Conservation (phyloP, 2,329 filamentous ascomycete genomes). For the Pseudogymnoascus sp. region DNA sequence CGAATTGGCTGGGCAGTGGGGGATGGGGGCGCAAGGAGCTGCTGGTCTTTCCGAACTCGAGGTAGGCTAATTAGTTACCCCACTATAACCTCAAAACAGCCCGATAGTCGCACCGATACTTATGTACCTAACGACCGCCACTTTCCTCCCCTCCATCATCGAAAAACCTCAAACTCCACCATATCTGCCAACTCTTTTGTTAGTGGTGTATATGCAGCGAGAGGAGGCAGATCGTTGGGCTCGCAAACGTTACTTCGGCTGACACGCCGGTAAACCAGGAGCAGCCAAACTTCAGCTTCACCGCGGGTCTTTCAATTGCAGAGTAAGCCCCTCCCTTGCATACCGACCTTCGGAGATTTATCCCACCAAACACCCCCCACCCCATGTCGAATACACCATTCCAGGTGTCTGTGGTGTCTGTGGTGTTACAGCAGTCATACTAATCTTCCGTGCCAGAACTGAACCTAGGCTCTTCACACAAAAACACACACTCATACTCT, state of each 20-base stretch:
- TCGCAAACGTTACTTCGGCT: constrained; percentile 36
- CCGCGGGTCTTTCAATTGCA: not conserved
- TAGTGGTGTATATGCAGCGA: constrained; percentile 40
- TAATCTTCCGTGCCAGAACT: not conserved
- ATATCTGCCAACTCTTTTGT: not conserved
- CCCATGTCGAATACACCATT: not conserved
- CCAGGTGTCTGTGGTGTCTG: not conserved
- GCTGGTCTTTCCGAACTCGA: not conserved
- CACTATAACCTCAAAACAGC: constrained; percentile 5
- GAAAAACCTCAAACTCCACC: constrained; percentile 3
- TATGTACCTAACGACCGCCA: constrained; percentile 7
- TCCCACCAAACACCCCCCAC: constrained; percentile 5
- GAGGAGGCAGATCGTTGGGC: constrained; percentile 42
- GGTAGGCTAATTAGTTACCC: constrained; percentile 7
- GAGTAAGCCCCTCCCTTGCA: constrained; percentile 13
- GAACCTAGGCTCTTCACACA: constrained; percentile 2
- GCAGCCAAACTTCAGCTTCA: constrained; percentile 19
- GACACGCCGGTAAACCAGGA: constrained; percentile 20
- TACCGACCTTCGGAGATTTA: constrained; percentile 6
- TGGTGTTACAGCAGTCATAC: not conserved
- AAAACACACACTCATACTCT: not conserved
- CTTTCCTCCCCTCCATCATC: constrained; percentile 9
- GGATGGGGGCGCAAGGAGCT: not conserved
- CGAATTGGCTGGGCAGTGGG: not conserved
- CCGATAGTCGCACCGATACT: constrained; percentile 6